Evolutionary conservation across 306 rosid genomes (phyloP), one percentile per base, ranked within the genome.

Genomic region (Albizia julibrissin): DNA sequence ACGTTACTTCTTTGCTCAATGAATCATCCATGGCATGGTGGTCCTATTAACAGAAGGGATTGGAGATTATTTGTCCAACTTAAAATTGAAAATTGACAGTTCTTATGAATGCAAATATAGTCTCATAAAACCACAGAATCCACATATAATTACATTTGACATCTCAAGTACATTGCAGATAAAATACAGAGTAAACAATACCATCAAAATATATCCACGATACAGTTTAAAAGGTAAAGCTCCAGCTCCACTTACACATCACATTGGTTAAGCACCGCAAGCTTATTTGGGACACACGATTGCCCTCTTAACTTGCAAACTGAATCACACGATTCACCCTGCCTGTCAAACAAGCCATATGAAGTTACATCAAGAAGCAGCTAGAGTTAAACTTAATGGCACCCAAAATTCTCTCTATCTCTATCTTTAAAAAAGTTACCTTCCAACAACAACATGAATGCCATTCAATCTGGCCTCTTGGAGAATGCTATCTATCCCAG

Each of bases 251-350:
- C 99, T 91, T 89, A 95, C 99, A 92, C 72, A 81, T 93, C 93
- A 83, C 99, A 95, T 79, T 90, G 89, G 85, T 95, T 95, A 74
- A 95, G 97, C 82, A 91, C 94, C 75, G 74, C 70, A 61, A 95
- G 90, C 89, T 91, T 95, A 84, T 93, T 93, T 27, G 94, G 90
- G 81, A 95, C 98, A 70, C 99, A 95, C 8, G 93, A 91, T 81
- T 92, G 92, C 65, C 95, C 99, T 84, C 89, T 93, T 65, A 82
- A 87, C 87, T 89, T 93, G 95, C 99, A 95, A 87, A 87, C 95
- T 56, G 92, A 86, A 85, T 90, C 88, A 33, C 98, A 95, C 37
- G 99, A 89, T 87, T 95, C 92, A 52, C 95, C 97, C 90, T 84
- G 97, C 83, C 98, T 95, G 81, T 78, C 86, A 78, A 81, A 58